Conservation (phyloP, 148 eudicot species). For the Nyssa sinensis region DNA sequence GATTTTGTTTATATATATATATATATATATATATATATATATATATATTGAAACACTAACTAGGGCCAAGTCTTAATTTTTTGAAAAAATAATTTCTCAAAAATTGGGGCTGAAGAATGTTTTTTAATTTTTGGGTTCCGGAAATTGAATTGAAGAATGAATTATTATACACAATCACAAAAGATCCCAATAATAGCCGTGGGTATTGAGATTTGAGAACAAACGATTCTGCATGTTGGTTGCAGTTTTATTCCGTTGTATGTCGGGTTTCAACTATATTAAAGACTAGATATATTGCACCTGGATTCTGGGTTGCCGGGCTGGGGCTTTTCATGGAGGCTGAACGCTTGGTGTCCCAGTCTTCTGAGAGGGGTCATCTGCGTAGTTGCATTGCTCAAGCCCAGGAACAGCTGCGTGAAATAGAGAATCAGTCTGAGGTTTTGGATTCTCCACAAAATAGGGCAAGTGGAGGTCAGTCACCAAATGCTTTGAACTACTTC, state of each 20-base stretch:
- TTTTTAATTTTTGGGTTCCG: background rate
- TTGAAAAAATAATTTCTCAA: too few relatives aligned
- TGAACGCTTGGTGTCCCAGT: constrained; percentile 34
- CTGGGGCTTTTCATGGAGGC: constrained; percentile 61
- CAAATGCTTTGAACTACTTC: background rate
- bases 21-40: too few relatives aligned
- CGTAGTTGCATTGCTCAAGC: constrained; percentile 44
- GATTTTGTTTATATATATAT: too few relatives aligned
- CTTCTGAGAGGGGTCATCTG: constrained; percentile 51
- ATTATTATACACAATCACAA: background rate
- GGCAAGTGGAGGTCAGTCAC: constrained; percentile 28
- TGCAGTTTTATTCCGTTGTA: constrained; percentile 67
- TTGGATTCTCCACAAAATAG: constrained; percentile 15
- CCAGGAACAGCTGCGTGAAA: constrained; percentile 39
- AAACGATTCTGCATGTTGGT: background rate
- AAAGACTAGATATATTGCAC: constrained; percentile 81
- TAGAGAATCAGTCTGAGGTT: constrained; percentile 36
- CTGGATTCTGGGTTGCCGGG: constrained; percentile 79
- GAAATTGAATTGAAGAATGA: background rate
- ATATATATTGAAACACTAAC: too few relatives aligned
- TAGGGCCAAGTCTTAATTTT: too few relatives aligned
- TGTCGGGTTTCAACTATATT: constrained; percentile 77
- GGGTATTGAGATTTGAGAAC: background rate
- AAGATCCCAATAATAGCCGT: background rate
- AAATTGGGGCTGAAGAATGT: too few relatives aligned